Evolutionary conservation across 148 eudicot species (phyloP), one percentile per base, ranked within the genome.

Genomic region (Pouteria glomerata): DNA sequence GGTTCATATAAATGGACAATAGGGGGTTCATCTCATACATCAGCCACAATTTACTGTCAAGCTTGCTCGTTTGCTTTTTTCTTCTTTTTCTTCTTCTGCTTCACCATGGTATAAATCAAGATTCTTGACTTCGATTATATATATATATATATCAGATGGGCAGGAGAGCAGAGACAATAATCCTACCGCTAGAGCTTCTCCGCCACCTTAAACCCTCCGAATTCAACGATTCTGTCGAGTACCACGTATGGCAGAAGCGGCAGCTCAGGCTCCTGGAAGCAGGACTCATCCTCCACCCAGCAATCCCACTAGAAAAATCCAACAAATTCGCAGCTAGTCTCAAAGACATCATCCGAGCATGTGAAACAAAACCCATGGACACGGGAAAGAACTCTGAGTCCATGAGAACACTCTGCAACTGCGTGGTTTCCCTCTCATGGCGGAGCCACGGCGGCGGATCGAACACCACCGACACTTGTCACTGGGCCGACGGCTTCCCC

Each of bases 401-500:
- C 47, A 87, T 95, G 96, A 80, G 78, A 50, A 66, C 84, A 7
- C 83, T 95, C 6, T 80, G 81, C 80, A 84, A 85, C 39, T 78
- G 82, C 35, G 86, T 89, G 2, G 82, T 85, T 1, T 82, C 99
- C 42, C 68, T 95, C 0, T 77, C 97, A 0, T 89, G 94, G 88
- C 85, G 97, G 15, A 82, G 82, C 57, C 78, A 57, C 13, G 82
- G 80, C 12, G 84, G 81, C 21, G 80, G 81, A n/a, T n/a, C n/a
- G n/a, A n/a, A n/a, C 21, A 69, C 84, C n/a, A 82, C 88, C 1
- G 90, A 88, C 51, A 85, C 84, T 0, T 89, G 91, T 64, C 97
- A 91, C 41, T 91, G 99, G 99, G 96, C 96, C 1, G 99, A 95
- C 33, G 99, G 99, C 0, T 78, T 76, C 74, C 97, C 99, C 14